These are phyloP conservation scores for Trametes elegans DNA, from an alignment of 768 basidiomycete genomes.

Conservation along the genomic window DNA sequence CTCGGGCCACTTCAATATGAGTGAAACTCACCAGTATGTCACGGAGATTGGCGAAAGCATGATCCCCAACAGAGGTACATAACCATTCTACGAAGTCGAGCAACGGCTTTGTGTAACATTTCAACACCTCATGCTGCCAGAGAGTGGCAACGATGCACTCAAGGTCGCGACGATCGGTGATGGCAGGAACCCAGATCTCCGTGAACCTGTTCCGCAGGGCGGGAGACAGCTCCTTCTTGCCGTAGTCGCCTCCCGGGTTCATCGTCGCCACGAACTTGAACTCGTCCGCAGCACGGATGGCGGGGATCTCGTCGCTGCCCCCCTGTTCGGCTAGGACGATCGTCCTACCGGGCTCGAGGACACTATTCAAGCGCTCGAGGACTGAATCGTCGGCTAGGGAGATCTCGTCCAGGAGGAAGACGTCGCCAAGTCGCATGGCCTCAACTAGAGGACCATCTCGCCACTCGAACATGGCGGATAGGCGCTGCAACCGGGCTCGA, in stretches of 20 bases:
- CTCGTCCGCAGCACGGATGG: conserved; percentile 56
- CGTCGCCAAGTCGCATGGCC: conserved; percentile 82
- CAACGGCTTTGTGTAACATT: conserved; percentile 54
- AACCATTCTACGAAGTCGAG: conserved; percentile 87
- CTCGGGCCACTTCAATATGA: conserved; percentile 24
- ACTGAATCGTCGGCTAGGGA: conserved; percentile 98
- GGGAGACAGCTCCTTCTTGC: conserved; percentile 97
- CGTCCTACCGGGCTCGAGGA: conserved; percentile 86
- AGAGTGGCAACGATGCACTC: conserved; percentile 69
- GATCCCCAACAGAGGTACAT: conserved; percentile 54
- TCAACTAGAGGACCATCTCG: conserved; percentile 93
- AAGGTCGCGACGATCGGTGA: conserved; percentile 72
- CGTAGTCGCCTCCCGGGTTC: conserved; percentile 99
- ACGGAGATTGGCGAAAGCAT: conserved; percentile 69
- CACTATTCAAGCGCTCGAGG: conserved; percentile 94
- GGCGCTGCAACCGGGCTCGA: conserved; percentile 44
- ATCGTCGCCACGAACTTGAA: conserved; percentile 97
- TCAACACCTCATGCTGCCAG: conserved; percentile 60
- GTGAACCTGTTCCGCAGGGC: conserved; percentile 97
- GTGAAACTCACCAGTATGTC: conserved; percentile 74
- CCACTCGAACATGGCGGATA: conserved; percentile 93
- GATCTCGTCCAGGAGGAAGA: conserved; percentile 94
- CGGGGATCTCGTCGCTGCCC: conserved; percentile 67
- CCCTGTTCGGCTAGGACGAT: conserved; percentile 93
- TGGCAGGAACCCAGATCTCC: conserved; percentile 95